Evolutionary conservation across 75 land plant genomes (phyloP), one percentile per base, ranked within the genome.

Genomic region (Pinus taeda): DNA sequence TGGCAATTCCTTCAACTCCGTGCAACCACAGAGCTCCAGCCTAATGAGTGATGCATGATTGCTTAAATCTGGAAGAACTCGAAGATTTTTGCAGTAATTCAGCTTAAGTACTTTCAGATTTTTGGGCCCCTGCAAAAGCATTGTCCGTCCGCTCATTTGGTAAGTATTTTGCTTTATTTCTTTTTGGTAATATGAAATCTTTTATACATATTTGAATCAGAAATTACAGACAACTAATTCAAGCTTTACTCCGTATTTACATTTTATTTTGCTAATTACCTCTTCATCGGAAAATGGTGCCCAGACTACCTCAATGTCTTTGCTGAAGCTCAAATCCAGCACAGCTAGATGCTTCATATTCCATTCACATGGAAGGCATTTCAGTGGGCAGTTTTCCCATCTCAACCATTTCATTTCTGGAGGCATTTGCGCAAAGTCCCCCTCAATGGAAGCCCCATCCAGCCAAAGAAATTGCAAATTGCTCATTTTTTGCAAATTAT

Each of bases 1-100:
- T 24, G 82, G 82, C 57, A 81, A 58, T 36, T 5, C 45, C 22
- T 3, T 66, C 29, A 81, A 42, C 12, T 42, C 59, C 21, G 65
- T 75, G 60, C 82, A 81, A 18, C 82, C 80, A 39, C 58, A 71
- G 20, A 81, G 59, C 21, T 81, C 53, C 15, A 81, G 74, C 4
- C 49, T 42, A 36, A 66, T 79, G 3, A 81, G 74, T 20, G 29
- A 78, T 42, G 55, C 22, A 45, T 78, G 55, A 58, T 56, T 64
- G 2, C 56, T 12, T 30, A 67, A 64, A 57, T 57, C 60, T 53
- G 59, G 81, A 56, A 57, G n/a, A 4, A 73, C 20, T 13, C 4
- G 26, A 57, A 73, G 59, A 57, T 11, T 73, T 73, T 59, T 24
- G 58, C 74, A 73, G 36, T 57, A 30, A 56, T 73, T 73, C 36